Percentiles rank a stretch among this genome's conserved stretches.
These are phyloP conservation scores for Colletotrichum karsti DNA, from an alignment of 2,329 filamentous ascomycete species.

Conservation along the genomic window DNA sequence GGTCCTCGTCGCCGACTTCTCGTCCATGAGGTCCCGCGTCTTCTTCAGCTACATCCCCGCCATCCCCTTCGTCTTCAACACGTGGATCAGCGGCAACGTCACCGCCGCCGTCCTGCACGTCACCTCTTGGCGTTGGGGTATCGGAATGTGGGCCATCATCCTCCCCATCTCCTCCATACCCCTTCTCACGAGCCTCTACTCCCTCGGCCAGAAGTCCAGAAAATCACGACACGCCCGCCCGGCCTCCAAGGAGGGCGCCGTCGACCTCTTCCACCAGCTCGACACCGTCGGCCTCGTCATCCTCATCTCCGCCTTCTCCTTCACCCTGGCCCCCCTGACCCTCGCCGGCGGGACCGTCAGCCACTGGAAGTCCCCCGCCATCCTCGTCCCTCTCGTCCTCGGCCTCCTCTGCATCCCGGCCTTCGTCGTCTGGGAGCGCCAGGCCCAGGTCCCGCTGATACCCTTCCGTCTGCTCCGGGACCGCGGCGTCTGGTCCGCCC, in stretches of 20 bases:
- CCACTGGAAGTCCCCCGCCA: constrained; percentile 58
- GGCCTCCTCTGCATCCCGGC: constrained; percentile 57
- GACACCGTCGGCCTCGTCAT: constrained; percentile 59
- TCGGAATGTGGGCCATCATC: constrained; percentile 72
- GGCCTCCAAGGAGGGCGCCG: constrained; percentile 40
- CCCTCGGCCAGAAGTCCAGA: constrained; percentile 52
- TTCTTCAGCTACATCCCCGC: constrained; percentile 71
- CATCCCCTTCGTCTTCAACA: constrained; percentile 67
- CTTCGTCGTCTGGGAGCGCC: constrained; percentile 63
- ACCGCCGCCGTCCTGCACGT: constrained; percentile 55
- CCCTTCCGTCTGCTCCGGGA: constrained; percentile 67
- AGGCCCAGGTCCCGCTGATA: constrained; percentile 58
- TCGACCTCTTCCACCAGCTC: constrained; percentile 64
- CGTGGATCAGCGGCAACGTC: constrained; percentile 70
- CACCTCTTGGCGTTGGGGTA: constrained; percentile 69
- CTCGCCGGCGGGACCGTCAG: constrained; percentile 57
- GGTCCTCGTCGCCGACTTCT: constrained; percentile 68
- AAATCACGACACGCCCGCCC: constrained; percentile 26
- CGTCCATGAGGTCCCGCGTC: constrained; percentile 66
- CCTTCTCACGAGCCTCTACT: constrained; percentile 51
- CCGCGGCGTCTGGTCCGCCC: constrained; percentile 67
- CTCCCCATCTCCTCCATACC: constrained; percentile 65
- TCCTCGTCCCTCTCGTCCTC: constrained; percentile 59
- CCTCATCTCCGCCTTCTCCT: constrained; percentile 53
- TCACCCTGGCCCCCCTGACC: constrained; percentile 61